These are phyloP conservation scores for Cytospora mali DNA, from an alignment of 2,329 filamentous ascomycete species.

Conservation along the genomic window DNA sequence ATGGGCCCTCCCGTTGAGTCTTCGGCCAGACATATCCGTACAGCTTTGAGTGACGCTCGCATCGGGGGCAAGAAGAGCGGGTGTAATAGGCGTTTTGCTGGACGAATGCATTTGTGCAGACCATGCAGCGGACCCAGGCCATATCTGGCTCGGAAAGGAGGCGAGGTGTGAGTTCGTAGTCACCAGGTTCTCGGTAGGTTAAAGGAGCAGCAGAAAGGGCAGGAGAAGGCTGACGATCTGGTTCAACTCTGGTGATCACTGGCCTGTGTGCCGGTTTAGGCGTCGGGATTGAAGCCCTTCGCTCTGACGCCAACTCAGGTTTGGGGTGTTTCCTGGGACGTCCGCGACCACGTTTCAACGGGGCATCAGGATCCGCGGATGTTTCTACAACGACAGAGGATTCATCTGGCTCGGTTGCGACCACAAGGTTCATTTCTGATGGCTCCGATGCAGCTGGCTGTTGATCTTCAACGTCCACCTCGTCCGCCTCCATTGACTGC, in stretches of 20 bases:
- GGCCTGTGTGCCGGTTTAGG: constrained; percentile 21
- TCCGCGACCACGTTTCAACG: constrained; percentile 32
- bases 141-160: constrained; percentile 74
- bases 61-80: constrained; percentile 82
- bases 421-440: background rate
- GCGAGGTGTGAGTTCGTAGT: constrained; percentile 80
- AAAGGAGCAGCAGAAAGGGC: constrained; percentile 29
- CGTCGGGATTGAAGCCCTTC: constrained; percentile 10
- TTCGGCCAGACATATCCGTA: constrained; percentile 98
- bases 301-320: constrained; percentile 6
- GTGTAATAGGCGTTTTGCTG: constrained; percentile 89
- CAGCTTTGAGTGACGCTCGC: constrained; percentile 91
- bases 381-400: constrained; percentile 7
- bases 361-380: background rate
- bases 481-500: background rate
- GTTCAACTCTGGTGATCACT: background rate
- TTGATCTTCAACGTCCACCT: background rate
- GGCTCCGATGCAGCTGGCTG: background rate
- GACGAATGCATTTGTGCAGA: constrained; percentile 80
- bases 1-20: constrained; percentile 76
- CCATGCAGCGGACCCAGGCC: constrained; percentile 88
- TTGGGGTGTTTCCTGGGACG: constrained; percentile 40
- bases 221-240: background rate
- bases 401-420: constrained; percentile 4
- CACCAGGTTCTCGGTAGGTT: constrained; percentile 62